A percentile compares a stretch with the other conserved stretches of the same genome.
These are phyloP conservation scores for Imleria badia DNA, from an alignment of 768 basidiomycete genomes.

Conservation along the genomic window DNA sequence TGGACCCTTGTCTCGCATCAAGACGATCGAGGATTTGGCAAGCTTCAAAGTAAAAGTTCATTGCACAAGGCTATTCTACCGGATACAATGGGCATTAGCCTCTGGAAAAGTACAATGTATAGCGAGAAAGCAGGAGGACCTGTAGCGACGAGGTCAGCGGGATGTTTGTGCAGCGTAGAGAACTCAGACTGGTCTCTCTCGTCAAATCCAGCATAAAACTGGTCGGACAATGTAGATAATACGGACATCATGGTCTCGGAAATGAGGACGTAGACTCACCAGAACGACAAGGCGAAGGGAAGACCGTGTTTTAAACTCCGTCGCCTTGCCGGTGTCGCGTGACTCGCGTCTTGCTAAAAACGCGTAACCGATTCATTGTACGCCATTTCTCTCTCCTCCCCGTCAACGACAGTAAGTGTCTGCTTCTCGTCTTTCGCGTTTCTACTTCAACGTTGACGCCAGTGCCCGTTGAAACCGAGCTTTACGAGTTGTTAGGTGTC, in stretches of 20 bases:
- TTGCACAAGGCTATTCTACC: conserved; percentile 38
- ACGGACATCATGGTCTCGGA: conserved; percentile 50
- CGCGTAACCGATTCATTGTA: conserved; percentile 16
- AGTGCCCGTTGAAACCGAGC: conserved; percentile 77
- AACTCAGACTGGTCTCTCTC: conserved; percentile 37
- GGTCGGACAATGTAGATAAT: conserved; percentile 95
- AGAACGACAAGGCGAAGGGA: not conserved
- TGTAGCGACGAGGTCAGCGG: conserved; percentile 30
- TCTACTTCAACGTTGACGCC: conserved; percentile 3
- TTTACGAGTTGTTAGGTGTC: conserved; percentile 87
- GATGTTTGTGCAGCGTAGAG: conserved; percentile 5
- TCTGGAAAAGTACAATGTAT: conserved; percentile 23
- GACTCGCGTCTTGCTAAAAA: conserved; percentile 29
- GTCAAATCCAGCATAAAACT: conserved; percentile 48
- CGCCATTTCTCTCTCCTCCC: conserved; percentile 1
- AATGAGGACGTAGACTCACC: conserved; percentile 21
- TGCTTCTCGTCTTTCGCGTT: not conserved
- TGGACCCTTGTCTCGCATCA: conserved; percentile 87
- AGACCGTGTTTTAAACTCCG: conserved; percentile 32
- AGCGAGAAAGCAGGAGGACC: conserved; percentile 10
- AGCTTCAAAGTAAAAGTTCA: conserved; percentile 97
- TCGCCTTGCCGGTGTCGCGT: conserved; percentile 27
- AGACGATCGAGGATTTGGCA: conserved; percentile 80
- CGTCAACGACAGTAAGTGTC: conserved; percentile 28
- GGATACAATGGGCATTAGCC: conserved; percentile 28